phyloP scores from a whole-genome alignment of 108 stramenopile species.

The Epithemia pelagica region DNA sequence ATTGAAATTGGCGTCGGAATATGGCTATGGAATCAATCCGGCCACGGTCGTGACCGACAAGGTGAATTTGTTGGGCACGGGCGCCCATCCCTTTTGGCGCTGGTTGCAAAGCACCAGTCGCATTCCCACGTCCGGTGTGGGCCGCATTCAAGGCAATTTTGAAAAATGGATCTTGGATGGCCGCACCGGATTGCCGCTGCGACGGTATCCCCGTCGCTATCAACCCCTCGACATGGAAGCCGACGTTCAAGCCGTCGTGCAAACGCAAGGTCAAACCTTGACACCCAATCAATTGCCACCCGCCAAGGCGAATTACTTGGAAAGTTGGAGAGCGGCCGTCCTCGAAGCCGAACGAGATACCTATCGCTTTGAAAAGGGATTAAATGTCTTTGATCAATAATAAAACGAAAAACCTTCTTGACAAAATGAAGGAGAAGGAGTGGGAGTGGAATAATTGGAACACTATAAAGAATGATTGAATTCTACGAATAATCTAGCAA shows the following conservation, averaged over 20 bases:
- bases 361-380: constrained; percentile 85
- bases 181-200: constrained; percentile 62
- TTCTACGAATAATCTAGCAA: no score
- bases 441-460: no score
- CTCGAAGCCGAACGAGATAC: constrained; percentile 76
- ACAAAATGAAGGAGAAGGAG: no score
- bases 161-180: constrained; percentile 87
- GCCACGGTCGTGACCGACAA: constrained; percentile 78
- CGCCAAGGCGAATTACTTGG: constrained; percentile 65
- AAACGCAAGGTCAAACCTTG: constrained; percentile 9
- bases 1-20: constrained; percentile 79
- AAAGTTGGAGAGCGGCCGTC: constrained; percentile 76
- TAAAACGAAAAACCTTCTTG: no score
- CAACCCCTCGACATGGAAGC: constrained; percentile 68
- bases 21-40: constrained; percentile 80
- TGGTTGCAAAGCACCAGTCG: constrained; percentile 80
- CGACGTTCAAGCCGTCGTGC: constrained; percentile 66
- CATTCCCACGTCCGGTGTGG: constrained; percentile 69
- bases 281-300: constrained; percentile 45
- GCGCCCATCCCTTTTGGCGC: constrained; percentile 81
- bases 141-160: constrained; percentile 81
- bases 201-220: constrained; percentile 83
- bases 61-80: constrained; percentile 71
- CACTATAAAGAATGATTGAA: no score
- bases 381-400: constrained; percentile 85